A percentile compares a stretch with the other conserved stretches of the same genome.
Evolutionary conservation across 768 basidiomycete species (phyloP).

Genomic region (Podaxis sp.): DNA sequence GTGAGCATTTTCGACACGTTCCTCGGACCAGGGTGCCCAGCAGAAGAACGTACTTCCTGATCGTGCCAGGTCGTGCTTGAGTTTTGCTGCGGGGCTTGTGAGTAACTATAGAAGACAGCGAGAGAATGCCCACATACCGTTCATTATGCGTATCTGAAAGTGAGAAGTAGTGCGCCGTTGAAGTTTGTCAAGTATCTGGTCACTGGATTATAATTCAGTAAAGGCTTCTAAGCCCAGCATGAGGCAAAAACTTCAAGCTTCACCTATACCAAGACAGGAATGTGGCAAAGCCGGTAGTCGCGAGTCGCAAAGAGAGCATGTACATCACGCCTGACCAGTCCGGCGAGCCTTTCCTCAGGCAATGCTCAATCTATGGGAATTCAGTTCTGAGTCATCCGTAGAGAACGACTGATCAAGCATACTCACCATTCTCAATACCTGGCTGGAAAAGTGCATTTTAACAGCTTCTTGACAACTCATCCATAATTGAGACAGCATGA

Average conservation of each 20-base stretch:
- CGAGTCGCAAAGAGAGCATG: background rate
- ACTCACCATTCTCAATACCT: conserved; percentile 2
- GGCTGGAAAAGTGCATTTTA: conserved; percentile 9
- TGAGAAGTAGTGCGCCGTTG: conserved; percentile 2
- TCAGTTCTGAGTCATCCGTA: background rate
- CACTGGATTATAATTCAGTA: background rate
- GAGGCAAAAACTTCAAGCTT: background rate
- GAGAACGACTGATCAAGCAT: too few species aligned
- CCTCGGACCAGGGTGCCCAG: too few species aligned
- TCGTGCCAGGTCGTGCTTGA: conserved; percentile 3
- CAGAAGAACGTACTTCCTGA: background rate
- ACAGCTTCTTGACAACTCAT: background rate
- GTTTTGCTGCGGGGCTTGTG: background rate
- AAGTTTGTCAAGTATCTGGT: background rate
- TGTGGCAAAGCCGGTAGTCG: background rate
- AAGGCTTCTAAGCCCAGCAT: too few species aligned
- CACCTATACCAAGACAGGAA: conserved; percentile 2
- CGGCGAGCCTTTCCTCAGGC: background rate
- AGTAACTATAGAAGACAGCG: too few species aligned
- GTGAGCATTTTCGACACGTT: too few species aligned
- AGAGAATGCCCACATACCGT: conserved; percentile 6
- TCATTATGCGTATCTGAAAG: conserved; percentile 12
- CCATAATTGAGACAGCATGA: conserved; percentile 17
- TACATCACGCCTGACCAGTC: background rate
- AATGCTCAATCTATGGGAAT: background rate